A percentile compares a stretch with the other conserved stretches of the same genome.
Conservation (phyloP, 495 filamentous ascomycete genomes). For the Penicillium samsonianum region DNA sequence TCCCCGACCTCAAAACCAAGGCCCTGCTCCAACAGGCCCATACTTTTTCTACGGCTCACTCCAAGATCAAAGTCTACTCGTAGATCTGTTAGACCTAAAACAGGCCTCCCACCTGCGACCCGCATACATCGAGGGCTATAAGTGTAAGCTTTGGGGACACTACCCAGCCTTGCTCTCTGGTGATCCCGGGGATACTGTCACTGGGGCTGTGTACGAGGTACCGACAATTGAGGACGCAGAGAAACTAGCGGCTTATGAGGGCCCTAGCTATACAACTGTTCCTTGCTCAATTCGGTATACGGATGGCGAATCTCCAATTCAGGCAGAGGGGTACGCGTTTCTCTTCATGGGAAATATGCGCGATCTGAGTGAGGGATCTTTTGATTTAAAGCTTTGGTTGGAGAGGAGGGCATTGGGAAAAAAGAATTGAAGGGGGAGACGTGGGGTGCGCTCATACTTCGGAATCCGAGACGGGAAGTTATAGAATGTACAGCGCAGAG, state of each 20-base stretch:
- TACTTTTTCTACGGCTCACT: conserved; percentile 39
- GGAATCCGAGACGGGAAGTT: neutral
- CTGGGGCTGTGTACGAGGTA: conserved; percentile 33
- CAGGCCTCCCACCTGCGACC: conserved; percentile 11
- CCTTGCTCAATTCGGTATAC: conserved; percentile 26
- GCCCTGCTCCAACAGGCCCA: conserved; percentile 5
- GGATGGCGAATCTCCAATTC: conserved; percentile 18
- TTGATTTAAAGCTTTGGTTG: conserved; percentile 31
- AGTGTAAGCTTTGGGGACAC: conserved; percentile 28
- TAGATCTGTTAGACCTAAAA: conserved; percentile 19
- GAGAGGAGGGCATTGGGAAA: conserved; percentile 6
- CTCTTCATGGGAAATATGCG: conserved; percentile 31
- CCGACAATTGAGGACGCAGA: conserved; percentile 19
- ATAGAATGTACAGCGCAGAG: neutral
- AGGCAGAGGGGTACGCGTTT: conserved; percentile 28
- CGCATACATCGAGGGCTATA: conserved; percentile 20
- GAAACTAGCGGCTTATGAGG: conserved; percentile 35
- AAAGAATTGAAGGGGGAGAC: neutral
- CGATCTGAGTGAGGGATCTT: conserved; percentile 30
- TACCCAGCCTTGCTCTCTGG: conserved; percentile 31
- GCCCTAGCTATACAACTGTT: conserved; percentile 21
- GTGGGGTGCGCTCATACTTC: neutral
- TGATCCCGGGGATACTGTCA: conserved; percentile 10
- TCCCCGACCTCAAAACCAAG: neutral
- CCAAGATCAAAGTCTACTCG: conserved; percentile 20